These are phyloP conservation scores for Pterulicium gracile DNA, from an alignment of 1,284 basidiomycete genomes.

Conservation along the genomic window DNA sequence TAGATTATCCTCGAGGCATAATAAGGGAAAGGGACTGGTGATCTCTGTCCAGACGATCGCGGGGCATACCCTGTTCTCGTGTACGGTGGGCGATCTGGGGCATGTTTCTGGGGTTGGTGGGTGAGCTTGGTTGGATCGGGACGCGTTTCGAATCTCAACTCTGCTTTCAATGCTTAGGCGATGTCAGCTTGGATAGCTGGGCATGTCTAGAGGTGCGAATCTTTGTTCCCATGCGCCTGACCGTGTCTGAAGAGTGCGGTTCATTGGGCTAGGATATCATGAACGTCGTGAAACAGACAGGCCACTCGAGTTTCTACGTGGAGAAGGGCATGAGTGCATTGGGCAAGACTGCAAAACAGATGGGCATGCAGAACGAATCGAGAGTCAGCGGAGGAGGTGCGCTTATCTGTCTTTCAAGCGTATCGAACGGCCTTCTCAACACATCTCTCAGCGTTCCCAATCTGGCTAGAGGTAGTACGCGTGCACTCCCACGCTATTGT, in stretches of 20 bases:
- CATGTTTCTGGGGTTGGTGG: constrained; percentile 43
- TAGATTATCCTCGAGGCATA: constrained; percentile 56
- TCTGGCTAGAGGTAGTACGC: constrained; percentile 62
- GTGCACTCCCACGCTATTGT: constrained; percentile 4
- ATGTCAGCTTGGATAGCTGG: constrained; percentile 75
- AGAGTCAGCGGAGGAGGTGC: constrained; percentile 65
- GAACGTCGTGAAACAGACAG: constrained; percentile 65
- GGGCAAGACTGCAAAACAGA: constrained; percentile 63
- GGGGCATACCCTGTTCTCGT: constrained; percentile 69
- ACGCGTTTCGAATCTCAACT: neutral
- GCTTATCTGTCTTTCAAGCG: constrained; percentile 14
- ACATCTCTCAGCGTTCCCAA: constrained; percentile 53
- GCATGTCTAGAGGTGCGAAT: constrained; percentile 48
- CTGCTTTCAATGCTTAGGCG: constrained; percentile 17
- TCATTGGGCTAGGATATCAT: constrained; percentile 54
- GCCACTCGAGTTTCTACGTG: constrained; percentile 73
- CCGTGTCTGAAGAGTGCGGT: too few relatives aligned
- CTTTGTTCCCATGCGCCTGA: too few relatives aligned
- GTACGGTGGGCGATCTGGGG: constrained; percentile 70
- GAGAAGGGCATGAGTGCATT: constrained; percentile 74
- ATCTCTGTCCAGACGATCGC: constrained; percentile 68
- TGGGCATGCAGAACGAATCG: constrained; percentile 54
- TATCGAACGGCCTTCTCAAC: constrained; percentile 7
- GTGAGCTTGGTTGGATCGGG: neutral
- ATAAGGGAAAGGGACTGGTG: constrained; percentile 67